Base-by-base conservation (phyloP, 1,139 yeast species). In the Pichia sp. region DNA sequence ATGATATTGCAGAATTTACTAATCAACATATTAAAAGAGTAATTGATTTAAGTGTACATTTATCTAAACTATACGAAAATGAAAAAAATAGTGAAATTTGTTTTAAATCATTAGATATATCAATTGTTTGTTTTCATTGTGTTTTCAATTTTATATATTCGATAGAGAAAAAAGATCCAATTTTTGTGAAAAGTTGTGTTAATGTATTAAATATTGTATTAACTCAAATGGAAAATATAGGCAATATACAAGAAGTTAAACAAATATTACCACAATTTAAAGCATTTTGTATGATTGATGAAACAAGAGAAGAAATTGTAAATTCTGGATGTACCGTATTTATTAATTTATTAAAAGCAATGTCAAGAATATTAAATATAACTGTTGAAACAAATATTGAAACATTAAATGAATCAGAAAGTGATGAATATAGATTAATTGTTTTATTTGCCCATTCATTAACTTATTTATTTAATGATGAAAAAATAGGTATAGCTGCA, bases 61-160 rank as follows among this genome's bases (percentile, higher is more conserved):
- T 44, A 10, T 39, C 30, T 3, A 10, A 34, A 7, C 25, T 25
- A n/a, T 39, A 33, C 7, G 30, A 32, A 3, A 25, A 6, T 1
- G 41, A 39, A 7, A 32, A n/a, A 9, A 39, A 44, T 10, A 39
- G 31, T 8, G 42, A 33, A 3, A 9, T 43, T 1, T 34, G 8
- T 7, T 31, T 42, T 26, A 51, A 48, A 39, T 34, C 39, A 6
- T 28, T 51, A 11, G 53, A 51, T 42, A 39, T 51, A n/a, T 38
- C 46, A 8, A 41, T 51, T 44, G 53, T 51, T 6, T 45, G 53
- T 37, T 51, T 51, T 30, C 53, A 51, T 27, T 51, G 51, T 30
- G 29, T 46, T 25, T 48, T 51, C 35, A 48, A 48, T 37, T 39
- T 35, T 11, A 42, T 44, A 39, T 34, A 45, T 30, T 31, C 42